phyloP scores from a whole-genome alignment of 192 early-diverging fungal species.

The Dispira simplex region DNA sequence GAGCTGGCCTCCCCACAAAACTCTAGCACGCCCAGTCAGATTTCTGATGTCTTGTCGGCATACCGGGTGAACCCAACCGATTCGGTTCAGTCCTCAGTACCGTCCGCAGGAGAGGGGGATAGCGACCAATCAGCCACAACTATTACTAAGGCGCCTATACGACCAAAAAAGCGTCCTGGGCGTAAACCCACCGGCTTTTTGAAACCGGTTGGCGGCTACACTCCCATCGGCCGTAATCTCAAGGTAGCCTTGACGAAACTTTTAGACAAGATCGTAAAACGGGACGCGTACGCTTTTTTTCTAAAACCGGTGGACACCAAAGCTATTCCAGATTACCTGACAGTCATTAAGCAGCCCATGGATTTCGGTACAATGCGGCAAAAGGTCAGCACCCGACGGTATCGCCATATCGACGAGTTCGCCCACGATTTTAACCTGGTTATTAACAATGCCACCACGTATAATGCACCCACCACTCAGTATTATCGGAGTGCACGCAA shows the following conservation, averaged over 20 bases:
- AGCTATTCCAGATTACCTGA: constrained; percentile 63
- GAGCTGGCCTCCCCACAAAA: too few relatives aligned
- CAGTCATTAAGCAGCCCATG: constrained; percentile 73
- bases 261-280: constrained; percentile 47
- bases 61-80: neutral
- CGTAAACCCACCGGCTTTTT: neutral
- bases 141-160: neutral
- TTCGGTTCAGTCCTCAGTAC: neutral
- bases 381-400: constrained; percentile 46
- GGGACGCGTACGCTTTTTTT: constrained; percentile 80
- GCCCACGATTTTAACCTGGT: constrained; percentile 61
- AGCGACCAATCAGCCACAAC: neutral
- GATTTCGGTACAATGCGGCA: constrained; percentile 78
- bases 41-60: neutral
- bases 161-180: neutral
- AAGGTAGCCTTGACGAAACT: constrained; percentile 43
- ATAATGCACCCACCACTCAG: constrained; percentile 67
- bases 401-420: constrained; percentile 53
- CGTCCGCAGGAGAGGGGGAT: neutral
- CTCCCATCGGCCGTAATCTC: constrained; percentile 21
- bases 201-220: neutral
- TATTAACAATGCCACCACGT: constrained; percentile 62
- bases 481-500: constrained; percentile 73
- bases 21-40: too few relatives aligned
- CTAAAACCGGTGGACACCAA: constrained; percentile 66